Base-by-base conservation (phyloP, 2,329 filamentous ascomycete genomes). In the Sclerotinia subarctica region DNA sequence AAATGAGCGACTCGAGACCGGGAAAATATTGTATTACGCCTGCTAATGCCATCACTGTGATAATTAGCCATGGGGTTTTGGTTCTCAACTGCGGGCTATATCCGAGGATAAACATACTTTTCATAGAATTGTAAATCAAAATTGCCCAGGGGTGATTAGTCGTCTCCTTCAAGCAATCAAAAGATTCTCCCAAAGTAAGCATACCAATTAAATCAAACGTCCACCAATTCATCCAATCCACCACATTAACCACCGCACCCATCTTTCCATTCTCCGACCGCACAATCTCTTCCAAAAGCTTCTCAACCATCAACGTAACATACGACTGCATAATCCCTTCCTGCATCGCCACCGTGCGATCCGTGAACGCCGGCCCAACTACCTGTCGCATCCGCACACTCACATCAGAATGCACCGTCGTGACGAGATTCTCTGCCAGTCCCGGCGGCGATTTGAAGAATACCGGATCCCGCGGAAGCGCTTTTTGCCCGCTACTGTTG, bases 201-300 rank as follows among this genome's bases (percentile, higher is more conserved):
- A 38, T 26, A 0, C 56, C 35, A 10, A 44, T 24, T 1, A 58
- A 24, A 44, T 58, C 56, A 58, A 58, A 58, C 5, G 38, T 44
- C 52, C 52, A 54, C 52, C 52, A 54, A 54, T 54, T 54, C 52
- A 54, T 54, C 52, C 52, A 54, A 54, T 54, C 52, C 26, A 54
- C 52, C 7, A 54, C 26, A 54, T 54, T 54, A 2, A 54, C 13
- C 3, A 19, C 6, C 0, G 52, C 52, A 1, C 52, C 29, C 52
- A 54, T 35, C 0, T n/a, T 13, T 10, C 1, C 29, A 13, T 54
- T 54, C 8, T 35, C 52, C 2, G 26, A 13, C 3, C 15, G 19
- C 2, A 0, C 24, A 10, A 58, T 24, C 5, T 19, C 5, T 7
- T 13, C 52, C 0, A 26, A 29, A 8, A 54, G 29, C 26, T 54